A percentile compares a stretch with the other conserved stretches of the same genome.
Conservation (phyloP, 2,329 filamentous ascomycete species). For the Pyrenochaeta sp. region DNA sequence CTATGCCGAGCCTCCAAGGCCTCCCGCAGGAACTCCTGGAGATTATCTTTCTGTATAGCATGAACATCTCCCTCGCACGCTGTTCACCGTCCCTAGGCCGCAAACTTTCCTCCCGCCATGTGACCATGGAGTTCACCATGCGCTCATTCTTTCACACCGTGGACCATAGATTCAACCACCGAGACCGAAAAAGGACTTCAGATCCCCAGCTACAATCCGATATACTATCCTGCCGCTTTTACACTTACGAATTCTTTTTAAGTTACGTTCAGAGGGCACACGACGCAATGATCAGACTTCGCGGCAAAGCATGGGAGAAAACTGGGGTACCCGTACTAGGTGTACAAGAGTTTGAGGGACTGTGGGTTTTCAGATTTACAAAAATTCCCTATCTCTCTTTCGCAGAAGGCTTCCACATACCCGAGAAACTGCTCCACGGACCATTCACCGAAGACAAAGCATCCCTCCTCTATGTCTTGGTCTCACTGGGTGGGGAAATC, state of each 20-base stretch:
- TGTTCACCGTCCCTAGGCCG: slow-evolving; percentile 40
- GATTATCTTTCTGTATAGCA: slow-evolving; percentile 47
- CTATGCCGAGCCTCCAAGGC: slow-evolving; percentile 45
- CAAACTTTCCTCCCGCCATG: slow-evolving; percentile 40
- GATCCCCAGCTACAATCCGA: slow-evolving; percentile 37
- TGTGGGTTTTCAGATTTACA: slow-evolving; percentile 44
- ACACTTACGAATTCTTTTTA: slow-evolving; percentile 48
- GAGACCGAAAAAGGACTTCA: slow-evolving; percentile 27
- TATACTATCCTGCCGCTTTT: slow-evolving; percentile 45
- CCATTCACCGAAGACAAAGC: slow-evolving; percentile 43
- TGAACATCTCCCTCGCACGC: slow-evolving; percentile 46
- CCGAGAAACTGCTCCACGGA: slow-evolving; percentile 48
- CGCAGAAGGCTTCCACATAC: slow-evolving; percentile 41
- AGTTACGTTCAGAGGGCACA: slow-evolving; percentile 43
- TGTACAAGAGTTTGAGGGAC: slow-evolving; percentile 32
- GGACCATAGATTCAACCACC: slow-evolving; percentile 37
- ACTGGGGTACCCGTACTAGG: slow-evolving; percentile 37
- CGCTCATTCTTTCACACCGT: slow-evolving; percentile 45
- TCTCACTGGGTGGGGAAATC: slow-evolving; percentile 44
- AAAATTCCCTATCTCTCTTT: slow-evolving; percentile 43
- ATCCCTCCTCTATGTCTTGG: slow-evolving; percentile 44
- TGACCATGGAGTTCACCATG: slow-evolving; percentile 43
- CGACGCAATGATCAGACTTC: slow-evolving; percentile 34
- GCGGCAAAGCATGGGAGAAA: slow-evolving; percentile 43
- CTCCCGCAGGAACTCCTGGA: slow-evolving; percentile 48